These are phyloP conservation scores for Aspergillus japonicus DNA, from an alignment of 2,329 filamentous ascomycete species.

Conservation along the genomic window DNA sequence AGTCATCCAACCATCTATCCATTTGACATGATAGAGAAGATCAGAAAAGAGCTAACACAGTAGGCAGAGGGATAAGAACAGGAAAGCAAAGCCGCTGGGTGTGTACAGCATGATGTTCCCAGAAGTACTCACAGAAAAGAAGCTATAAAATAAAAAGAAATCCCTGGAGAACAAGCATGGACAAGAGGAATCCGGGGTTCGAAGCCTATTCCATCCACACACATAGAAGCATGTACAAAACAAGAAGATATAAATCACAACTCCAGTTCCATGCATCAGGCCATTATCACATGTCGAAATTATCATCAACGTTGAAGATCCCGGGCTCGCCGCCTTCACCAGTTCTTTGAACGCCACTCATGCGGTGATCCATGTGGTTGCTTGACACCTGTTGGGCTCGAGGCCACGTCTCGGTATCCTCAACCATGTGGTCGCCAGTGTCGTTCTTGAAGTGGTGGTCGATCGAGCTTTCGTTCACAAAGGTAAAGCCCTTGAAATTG, in stretches of 20 bases:
- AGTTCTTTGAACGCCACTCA: conserved; percentile 46
- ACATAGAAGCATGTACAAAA: conserved; percentile 33
- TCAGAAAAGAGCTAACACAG: conserved; percentile 6
- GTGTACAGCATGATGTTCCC: background rate
- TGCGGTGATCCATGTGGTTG: conserved; percentile 39
- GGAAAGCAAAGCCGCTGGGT: conserved; percentile 6
- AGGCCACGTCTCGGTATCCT: conserved; percentile 38
- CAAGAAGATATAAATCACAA: conserved; percentile 29
- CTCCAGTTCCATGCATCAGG: conserved; percentile 39
- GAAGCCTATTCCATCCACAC: conserved; percentile 13
- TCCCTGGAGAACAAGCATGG: background rate
- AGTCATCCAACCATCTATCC: conserved; percentile 9
- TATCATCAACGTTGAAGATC: conserved; percentile 46
- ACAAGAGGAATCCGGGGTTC: conserved; percentile 20
- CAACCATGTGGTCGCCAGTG: conserved; percentile 42
- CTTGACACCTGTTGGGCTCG: conserved; percentile 32
- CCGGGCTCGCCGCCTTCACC: conserved; percentile 39
- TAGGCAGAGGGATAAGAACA: conserved; percentile 10
- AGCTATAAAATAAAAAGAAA: background rate
- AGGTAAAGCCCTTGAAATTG: conserved; percentile 97
- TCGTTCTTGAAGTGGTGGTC: conserved; percentile 57
- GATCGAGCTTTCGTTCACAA: conserved; percentile 94
- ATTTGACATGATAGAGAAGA: conserved; percentile 8
- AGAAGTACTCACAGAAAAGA: background rate
- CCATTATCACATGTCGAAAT: conserved; percentile 47